A percentile compares a stretch with the other conserved stretches of the same genome.
phyloP scores from a whole-genome alignment of 129 eudicot genomes.

The Flaveria ramosissima region DNA sequence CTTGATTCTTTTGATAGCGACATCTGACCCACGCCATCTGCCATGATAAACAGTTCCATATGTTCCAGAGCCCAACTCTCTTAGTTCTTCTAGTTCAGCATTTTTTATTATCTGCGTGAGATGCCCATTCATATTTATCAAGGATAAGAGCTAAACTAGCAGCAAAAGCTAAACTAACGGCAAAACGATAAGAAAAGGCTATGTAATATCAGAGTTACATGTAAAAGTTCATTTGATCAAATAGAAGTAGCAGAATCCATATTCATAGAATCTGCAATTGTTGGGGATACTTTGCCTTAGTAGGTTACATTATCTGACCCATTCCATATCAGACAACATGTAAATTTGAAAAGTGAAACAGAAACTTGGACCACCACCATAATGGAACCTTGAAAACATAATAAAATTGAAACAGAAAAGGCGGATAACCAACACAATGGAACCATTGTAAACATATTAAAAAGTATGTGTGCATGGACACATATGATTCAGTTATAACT shows the following conservation, averaged over 20 bases:
- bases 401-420: background rate
- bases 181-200: slow-evolving; percentile 8
- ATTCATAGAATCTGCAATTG: slow-evolving; percentile 12
- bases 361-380: background rate
- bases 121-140: slow-evolving; percentile 12
- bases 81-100: slow-evolving; percentile 88
- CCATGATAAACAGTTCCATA: slow-evolving; percentile 94
- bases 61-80: slow-evolving; percentile 89
- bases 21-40: slow-evolving; percentile 91
- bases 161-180: slow-evolving; percentile 20
- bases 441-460: background rate
- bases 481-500: slow-evolving; percentile 16
- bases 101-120: slow-evolving; percentile 72
- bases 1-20: slow-evolving; percentile 85
- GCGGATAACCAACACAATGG: slow-evolving; percentile 4
- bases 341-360: background rate
- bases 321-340: slow-evolving; percentile 13
- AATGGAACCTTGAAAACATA: slow-evolving; percentile 3
- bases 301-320: slow-evolving; percentile 24
- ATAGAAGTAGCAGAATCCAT: slow-evolving; percentile 15
- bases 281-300: slow-evolving; percentile 12
- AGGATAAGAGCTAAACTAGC: slow-evolving; percentile 15
- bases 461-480: slow-evolving; percentile 2
- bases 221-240: slow-evolving; percentile 9
- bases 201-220: slow-evolving; percentile 4